Evolutionary conservation across 805 yeast genomes (phyloP).

Genomic region (Wilhelminamyces savonicus): DNA sequence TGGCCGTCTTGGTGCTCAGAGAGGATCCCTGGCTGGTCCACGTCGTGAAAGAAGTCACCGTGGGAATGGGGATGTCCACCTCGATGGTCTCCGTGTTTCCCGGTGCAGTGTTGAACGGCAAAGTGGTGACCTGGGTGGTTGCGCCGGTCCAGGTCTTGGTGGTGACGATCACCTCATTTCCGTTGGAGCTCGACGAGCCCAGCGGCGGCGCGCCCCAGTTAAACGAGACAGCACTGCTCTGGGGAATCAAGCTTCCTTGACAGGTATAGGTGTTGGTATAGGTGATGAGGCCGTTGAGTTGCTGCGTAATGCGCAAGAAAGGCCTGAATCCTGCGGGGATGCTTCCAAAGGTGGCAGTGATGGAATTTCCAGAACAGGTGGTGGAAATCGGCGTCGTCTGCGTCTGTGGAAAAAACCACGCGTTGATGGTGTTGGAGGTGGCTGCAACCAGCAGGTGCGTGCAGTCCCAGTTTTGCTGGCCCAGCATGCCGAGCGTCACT

Average conservation of each 20-base stretch:
- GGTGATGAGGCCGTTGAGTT: background rate
- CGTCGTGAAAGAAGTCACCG: slow-evolving; percentile 2
- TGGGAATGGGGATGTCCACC: slow-evolving; percentile 5
- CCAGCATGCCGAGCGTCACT: slow-evolving; percentile 16
- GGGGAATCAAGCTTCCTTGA: slow-evolving; percentile 1
- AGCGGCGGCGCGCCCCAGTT: background rate
- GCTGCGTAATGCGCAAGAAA: slow-evolving; percentile 10
- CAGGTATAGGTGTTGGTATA: slow-evolving; percentile 10
- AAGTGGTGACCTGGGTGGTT: background rate
- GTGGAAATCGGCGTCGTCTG: slow-evolving; percentile 1
- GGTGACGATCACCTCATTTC: background rate
- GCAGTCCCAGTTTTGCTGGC: slow-evolving; percentile 14
- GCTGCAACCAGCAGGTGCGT: slow-evolving; percentile 11
- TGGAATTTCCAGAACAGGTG: background rate
- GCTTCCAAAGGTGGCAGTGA: slow-evolving; percentile 11
- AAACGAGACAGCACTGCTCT: background rate
- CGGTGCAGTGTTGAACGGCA: background rate
- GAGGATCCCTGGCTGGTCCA: slow-evolving; percentile 9
- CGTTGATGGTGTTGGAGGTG: slow-evolving; percentile 15
- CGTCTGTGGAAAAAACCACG: slow-evolving; percentile 12
- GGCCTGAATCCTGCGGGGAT: slow-evolving; percentile 25
- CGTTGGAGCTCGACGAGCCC: background rate
- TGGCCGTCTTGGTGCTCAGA: slow-evolving; percentile 3
- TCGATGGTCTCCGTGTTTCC: slow-evolving; percentile 8
- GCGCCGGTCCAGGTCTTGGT: background rate